Evolutionary conservation across 352 stramenopile species (phyloP).

Genomic region (Phytophthora macrochlamydospora): DNA sequence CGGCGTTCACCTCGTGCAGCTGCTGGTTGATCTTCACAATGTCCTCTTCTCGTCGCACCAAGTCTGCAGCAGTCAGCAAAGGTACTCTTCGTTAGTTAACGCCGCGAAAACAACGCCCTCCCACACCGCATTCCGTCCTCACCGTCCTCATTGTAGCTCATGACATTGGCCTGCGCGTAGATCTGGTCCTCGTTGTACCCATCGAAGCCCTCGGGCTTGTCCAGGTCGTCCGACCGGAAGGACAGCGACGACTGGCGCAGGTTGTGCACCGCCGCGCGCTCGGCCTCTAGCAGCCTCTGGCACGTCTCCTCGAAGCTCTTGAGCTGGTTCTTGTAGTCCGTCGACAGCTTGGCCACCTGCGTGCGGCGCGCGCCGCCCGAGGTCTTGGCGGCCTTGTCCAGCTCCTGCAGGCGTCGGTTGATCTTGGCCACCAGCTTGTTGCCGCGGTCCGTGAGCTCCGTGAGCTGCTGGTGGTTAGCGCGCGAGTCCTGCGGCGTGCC

Average conservation of each 20-base stretch:
- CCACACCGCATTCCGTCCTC: conserved; percentile 3
- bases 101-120: too few species aligned
- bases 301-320: conserved; percentile 66
- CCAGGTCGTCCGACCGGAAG: conserved; percentile 48
- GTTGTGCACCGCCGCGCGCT: conserved; percentile 52
- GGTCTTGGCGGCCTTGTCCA: conserved; percentile 39
- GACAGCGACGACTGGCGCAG: conserved; percentile 56
- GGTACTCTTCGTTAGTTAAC: too few species aligned
- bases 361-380: conserved; percentile 47
- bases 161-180: conserved; percentile 67
- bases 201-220: conserved; percentile 42
- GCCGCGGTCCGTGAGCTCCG: conserved; percentile 59
- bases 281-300: conserved; percentile 48
- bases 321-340: conserved; percentile 70
- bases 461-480: conserved; percentile 67
- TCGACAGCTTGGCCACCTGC: conserved; percentile 58
- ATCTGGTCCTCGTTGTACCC: conserved; percentile 76
- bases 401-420: conserved; percentile 56
- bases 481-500: conserved; percentile 60
- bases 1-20: conserved; percentile 67
- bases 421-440: conserved; percentile 68
- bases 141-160: conserved; percentile 70
- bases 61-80: conserved; percentile 36
- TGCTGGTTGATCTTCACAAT: conserved; percentile 80
- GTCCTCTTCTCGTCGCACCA: conserved; percentile 66